phyloP scores from a whole-genome alignment of 768 basidiomycete genomes.

The Sporobolomyces phaffii region DNA sequence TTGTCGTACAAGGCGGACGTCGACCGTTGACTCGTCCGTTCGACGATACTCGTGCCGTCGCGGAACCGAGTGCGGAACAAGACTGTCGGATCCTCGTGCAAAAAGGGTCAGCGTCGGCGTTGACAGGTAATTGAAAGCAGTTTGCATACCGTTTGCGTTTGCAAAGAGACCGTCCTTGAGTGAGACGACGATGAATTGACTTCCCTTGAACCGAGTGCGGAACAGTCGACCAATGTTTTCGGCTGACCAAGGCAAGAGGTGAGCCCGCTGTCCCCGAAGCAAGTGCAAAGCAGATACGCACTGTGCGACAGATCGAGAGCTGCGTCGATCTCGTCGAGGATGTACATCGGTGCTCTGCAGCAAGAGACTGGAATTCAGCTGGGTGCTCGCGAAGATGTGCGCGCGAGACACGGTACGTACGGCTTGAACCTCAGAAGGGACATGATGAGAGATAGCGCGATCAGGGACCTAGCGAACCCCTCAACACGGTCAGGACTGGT shows the following conservation, averaged over 20 bases:
- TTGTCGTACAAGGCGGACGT: conserved; percentile 31
- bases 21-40: conserved; percentile 38
- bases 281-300: neutral
- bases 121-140: conserved; percentile 41
- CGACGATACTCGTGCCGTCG: conserved; percentile 59
- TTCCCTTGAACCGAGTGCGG: conserved; percentile 91
- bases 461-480: conserved; percentile 66
- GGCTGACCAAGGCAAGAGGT: conserved; percentile 36
- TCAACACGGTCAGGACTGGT: no score
- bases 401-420: neutral
- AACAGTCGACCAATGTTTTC: conserved; percentile 99
- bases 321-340: conserved; percentile 97
- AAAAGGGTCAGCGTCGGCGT: neutral
- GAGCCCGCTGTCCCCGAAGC: no score
- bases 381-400: no score
- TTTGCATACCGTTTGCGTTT: conserved; percentile 71
- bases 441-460: conserved; percentile 97
- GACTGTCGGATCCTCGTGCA: conserved; percentile 4
- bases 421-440: conserved; percentile 98
- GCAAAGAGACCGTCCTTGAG: conserved; percentile 95
- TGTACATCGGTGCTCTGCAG: conserved; percentile 87
- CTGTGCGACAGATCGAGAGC: conserved; percentile 93
- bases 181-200: conserved; percentile 95
- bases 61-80: conserved; percentile 87
- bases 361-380: neutral